Evolutionary conservation across 2,329 filamentous ascomycete genomes (phyloP), one percentile per base, ranked within the genome.

Genomic region (Alternaria angustiovoidea): DNA sequence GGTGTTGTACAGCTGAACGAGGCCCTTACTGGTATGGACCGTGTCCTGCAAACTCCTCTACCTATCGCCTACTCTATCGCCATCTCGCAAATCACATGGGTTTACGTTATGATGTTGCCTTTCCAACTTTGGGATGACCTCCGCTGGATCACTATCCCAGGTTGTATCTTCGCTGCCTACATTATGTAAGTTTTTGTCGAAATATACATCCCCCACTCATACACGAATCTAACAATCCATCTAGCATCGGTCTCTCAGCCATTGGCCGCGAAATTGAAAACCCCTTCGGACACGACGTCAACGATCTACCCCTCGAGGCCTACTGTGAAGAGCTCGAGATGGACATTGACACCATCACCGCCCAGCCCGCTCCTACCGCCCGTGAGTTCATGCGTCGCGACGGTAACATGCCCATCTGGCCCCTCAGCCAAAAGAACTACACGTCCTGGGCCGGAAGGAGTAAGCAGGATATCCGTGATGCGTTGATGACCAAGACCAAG

Each of bases 251-350:
- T 39, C 87, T 96, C 47, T 85, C 87, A 2, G 84, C 86, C 67
- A 94, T 95, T 70, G 92, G 92, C 41, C 87, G 87, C 67, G 92
- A 95, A 80, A 90, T 95, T 65, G 92, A 95, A 78, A 93, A 95
- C 74, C 92, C 92, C 16, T 95, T 95, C 76, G 92, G 92, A 59
- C 84, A 89, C 66, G 92, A 95, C 67, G 91, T 94, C 69, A 95
- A 95, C 75, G 92, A 95, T 76, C 81, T 78, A 14, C 74, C 74
- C 12, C 74, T 78, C 5, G 92, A 94, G 73, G 81, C 84, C 14
- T 96, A 89, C 82, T 95, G 92, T 79, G 85, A 89, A 38, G 90
- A 93, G 71, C 84, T 95, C 42, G 87, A 89, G 22, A 78, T 85
- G 32, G 92, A 96, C 69, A 83, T 95, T 67, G 90, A 94, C 72